These are phyloP conservation scores for Naumovozyma dairenensis DNA, from an alignment of 805 yeast genomes.

Conservation along the genomic window DNA sequence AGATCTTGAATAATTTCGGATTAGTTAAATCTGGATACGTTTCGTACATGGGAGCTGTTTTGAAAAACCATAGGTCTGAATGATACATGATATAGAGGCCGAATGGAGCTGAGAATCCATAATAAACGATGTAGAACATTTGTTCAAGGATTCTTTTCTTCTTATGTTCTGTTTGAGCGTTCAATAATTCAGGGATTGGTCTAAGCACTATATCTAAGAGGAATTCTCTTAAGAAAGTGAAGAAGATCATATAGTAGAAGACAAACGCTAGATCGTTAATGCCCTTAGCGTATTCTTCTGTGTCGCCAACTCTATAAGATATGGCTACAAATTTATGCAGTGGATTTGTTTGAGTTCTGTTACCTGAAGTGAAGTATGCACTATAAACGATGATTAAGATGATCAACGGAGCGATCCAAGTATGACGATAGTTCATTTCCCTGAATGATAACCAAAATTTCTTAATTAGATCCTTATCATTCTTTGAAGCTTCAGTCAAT, in stretches of 20 bases:
- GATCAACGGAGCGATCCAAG: slow-evolving; percentile 58
- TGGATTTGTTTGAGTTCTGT: slow-evolving; percentile 44
- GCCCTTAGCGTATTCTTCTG: slow-evolving; percentile 73
- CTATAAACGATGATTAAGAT: slow-evolving; percentile 31
- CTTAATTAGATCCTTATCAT: slow-evolving; percentile 43
- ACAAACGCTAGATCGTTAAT: slow-evolving; percentile 66
- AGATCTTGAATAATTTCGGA: slow-evolving; percentile 56
- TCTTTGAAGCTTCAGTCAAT: slow-evolving; percentile 19
- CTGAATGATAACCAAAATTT: slow-evolving; percentile 50
- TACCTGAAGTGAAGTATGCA: slow-evolving; percentile 41
- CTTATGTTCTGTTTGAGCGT: slow-evolving; percentile 32
- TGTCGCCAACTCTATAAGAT: slow-evolving; percentile 47
- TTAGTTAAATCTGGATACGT: slow-evolving; percentile 70
- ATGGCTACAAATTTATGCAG: slow-evolving; percentile 48
- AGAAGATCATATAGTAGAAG: slow-evolving; percentile 61
- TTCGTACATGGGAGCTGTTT: slow-evolving; percentile 65
- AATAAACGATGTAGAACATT: slow-evolving; percentile 67
- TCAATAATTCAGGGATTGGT: slow-evolving; percentile 39
- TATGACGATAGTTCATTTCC: slow-evolving; percentile 41
- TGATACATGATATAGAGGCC: slow-evolving; percentile 76
- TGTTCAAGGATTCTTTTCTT: slow-evolving; percentile 78
- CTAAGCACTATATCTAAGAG: slow-evolving; percentile 64
- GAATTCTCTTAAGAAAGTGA: slow-evolving; percentile 81
- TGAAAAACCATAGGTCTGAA: slow-evolving; percentile 76
- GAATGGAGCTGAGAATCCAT: slow-evolving; percentile 62